These are phyloP conservation scores for Sporisorium scitamineum DNA, from an alignment of 1,284 basidiomycete species.

Conservation along the genomic window DNA sequence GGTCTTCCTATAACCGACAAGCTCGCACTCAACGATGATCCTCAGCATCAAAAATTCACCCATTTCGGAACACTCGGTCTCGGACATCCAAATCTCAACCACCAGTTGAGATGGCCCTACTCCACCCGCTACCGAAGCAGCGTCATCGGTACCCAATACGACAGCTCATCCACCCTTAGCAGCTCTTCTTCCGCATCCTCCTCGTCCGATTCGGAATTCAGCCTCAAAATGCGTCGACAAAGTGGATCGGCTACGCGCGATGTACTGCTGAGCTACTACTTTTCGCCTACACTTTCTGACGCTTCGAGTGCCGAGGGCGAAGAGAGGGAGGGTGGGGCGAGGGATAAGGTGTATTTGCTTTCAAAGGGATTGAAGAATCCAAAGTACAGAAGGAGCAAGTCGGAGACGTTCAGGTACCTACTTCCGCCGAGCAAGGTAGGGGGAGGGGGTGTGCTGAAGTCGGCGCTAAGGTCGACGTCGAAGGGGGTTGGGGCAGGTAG, in stretches of 20 bases:
- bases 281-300: constrained; percentile 18
- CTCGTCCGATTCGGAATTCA: constrained; percentile 11
- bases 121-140: constrained; percentile 19
- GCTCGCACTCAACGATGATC: constrained; percentile 89
- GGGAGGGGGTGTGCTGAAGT: constrained; percentile 14
- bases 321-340: background rate
- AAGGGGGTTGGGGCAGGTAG: background rate
- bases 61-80: constrained; percentile 71
- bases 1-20: constrained; percentile 83
- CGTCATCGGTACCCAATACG: constrained; percentile 10
- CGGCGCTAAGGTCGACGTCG: constrained; percentile 11
- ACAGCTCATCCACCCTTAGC: constrained; percentile 26
- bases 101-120: constrained; percentile 31
- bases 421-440: constrained; percentile 20
- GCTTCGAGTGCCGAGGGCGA: background rate
- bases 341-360: constrained; percentile 26
- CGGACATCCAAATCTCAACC: constrained; percentile 73
- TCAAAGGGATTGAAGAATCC: constrained; percentile 20
- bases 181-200: constrained; percentile 3
- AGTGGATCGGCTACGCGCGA: constrained; percentile 26
- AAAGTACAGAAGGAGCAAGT: constrained; percentile 14
- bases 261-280: constrained; percentile 27
- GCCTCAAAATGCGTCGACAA: background rate
- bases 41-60: background rate
- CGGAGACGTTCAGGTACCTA: constrained; percentile 40